Base-by-base conservation (phyloP, 2,329 filamentous ascomycete genomes). In the Dactylellina cionopaga region DNA sequence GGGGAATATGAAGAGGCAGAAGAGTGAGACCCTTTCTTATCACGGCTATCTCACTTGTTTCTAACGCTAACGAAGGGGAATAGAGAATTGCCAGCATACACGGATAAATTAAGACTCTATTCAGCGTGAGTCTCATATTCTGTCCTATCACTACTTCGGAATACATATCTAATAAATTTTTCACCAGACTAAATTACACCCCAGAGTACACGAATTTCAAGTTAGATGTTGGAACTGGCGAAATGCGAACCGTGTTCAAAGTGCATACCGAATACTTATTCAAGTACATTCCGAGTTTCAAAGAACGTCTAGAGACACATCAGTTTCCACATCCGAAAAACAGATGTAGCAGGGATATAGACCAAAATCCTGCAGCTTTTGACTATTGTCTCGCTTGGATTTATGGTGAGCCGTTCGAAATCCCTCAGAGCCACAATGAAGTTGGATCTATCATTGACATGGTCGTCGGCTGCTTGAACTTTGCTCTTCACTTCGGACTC, bases 311-410 rank as follows among this genome's bases (percentile, higher is more conserved):
- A 17, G 35, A 15, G n/a, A 24, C n/a, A n/a, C n/a, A n/a, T n/a
- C n/a, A 33, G 17, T 68, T 29, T 33, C 22, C 31, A 1, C 24
- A 39, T 0, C 11, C 33, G 7, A 5, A 22, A 9, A 13, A 27
- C 11, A 7, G 17, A 3, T 15, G 11, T 13, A 31, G 11, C 19
- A 31, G 37, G 7, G 25, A 51, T 4, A 22, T 13, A n/a, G 24
- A 56, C n/a, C 17, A 11, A 13, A 29, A 71, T 27, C 66, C 66
- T 9, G 17, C 29, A 5, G 33, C 22, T 6, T 13, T 71, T 13
- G 66, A 71, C 19, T 46, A 29, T 17, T 19, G 56, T 37, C 27
- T 63, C n/a, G 19, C 35, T 31, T 71, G 52, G 44, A 13, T 71
- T 7, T 71, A 71, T 29, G 66, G 58, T 6, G 15, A n/a, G 7